Conservation (phyloP, 2,329 filamentous ascomycete species). For the Diaporthe citri region DNA sequence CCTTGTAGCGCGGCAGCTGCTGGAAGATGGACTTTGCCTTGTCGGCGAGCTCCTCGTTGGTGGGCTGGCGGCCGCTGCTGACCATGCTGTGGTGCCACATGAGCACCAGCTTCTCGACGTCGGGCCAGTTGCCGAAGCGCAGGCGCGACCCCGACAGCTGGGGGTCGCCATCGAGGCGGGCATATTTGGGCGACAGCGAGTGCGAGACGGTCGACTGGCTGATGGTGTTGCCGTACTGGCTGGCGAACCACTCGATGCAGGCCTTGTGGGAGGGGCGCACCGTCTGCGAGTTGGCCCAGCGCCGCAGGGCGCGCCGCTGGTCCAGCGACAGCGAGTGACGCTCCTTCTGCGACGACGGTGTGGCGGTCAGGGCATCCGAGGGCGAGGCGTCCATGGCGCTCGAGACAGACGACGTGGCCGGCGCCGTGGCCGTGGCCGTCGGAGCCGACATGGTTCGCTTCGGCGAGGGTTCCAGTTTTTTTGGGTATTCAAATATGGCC, state of each 20-base stretch:
- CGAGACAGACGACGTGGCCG: conserved; percentile 34
- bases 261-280: conserved; percentile 71
- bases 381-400: conserved; percentile 33
- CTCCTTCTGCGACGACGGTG: conserved; percentile 53
- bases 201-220: conserved; percentile 74
- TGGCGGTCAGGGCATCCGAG: conserved; percentile 20
- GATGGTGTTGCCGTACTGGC: conserved; percentile 70
- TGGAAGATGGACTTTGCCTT: conserved; percentile 72
- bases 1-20: conserved; percentile 71
- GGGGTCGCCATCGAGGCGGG: conserved; percentile 70
- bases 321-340: conserved; percentile 73
- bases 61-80: conserved; percentile 67
- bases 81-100: conserved; percentile 67
- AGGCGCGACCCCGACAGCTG: conserved; percentile 73
- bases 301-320: conserved; percentile 70
- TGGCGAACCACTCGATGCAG: conserved; percentile 73
- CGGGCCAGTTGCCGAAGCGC: conserved; percentile 74
- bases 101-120: conserved; percentile 70
- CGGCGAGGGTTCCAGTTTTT: conserved; percentile 35
- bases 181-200: conserved; percentile 72
- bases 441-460: conserved; percentile 35
- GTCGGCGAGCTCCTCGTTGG: conserved; percentile 72
- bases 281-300: conserved; percentile 70
- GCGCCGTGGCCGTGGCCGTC: conserved; percentile 35
- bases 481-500: background rate